Conservation (phyloP, 2,329 filamentous ascomycete species). For the Penicillium sp. region DNA sequence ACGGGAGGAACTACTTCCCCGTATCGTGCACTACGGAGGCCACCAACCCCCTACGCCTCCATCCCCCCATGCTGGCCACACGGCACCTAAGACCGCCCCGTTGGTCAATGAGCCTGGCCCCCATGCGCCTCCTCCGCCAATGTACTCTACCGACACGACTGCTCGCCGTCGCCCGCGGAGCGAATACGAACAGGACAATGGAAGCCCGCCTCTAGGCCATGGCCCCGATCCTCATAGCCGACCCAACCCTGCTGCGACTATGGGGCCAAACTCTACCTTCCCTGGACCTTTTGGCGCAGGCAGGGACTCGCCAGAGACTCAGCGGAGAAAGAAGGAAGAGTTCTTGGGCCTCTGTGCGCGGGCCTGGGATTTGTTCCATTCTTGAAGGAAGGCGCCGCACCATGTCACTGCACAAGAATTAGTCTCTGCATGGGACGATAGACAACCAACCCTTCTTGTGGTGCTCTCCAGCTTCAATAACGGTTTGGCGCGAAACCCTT, state of each 20-base stretch:
- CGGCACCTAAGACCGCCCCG: conserved; percentile 31
- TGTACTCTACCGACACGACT: conserved; percentile 33
- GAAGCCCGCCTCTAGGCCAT: conserved; percentile 78
- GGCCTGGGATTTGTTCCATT: conserved; percentile 98
- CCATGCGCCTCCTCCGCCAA: conserved; percentile 63
- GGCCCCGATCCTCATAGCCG: conserved; percentile 58
- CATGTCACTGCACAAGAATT: neutral
- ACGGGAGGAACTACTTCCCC: conserved; percentile 87
- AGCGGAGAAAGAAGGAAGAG: conserved; percentile 85
- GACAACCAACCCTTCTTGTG: neutral
- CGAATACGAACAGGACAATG: conserved; percentile 88
- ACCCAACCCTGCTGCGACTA: conserved; percentile 37
- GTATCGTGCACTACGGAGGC: conserved; percentile 92
- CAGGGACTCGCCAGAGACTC: conserved; percentile 78
- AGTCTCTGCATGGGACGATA: neutral
- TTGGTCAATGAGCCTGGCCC: conserved; percentile 55
- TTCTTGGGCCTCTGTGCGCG: conserved; percentile 83
- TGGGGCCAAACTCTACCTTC: conserved; percentile 39
- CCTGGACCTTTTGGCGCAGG: conserved; percentile 77
- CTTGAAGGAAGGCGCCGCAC: conserved; percentile 53
- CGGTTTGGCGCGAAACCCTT: neutral
- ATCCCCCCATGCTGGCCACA: conserved; percentile 56
- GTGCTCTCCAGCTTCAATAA: too few species aligned
- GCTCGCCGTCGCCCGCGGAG: conserved; percentile 73
- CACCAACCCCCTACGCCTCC: conserved; percentile 92